These are phyloP conservation scores for Coemansia sp. DNA, from an alignment of 371 early-diverging fungal species.

Conservation along the genomic window DNA sequence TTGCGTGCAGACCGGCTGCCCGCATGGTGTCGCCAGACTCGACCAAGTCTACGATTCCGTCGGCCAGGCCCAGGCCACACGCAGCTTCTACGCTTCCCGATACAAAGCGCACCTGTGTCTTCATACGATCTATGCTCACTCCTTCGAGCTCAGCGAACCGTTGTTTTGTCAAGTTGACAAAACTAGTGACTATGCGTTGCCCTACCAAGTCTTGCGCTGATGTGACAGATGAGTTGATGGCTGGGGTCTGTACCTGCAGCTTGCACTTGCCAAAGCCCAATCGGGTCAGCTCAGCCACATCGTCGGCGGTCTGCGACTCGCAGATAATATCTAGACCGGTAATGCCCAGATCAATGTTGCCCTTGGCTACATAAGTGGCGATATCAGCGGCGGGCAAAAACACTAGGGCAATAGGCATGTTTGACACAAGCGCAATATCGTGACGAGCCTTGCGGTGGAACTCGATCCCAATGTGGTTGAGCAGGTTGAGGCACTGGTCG, in stretches of 20 bases:
- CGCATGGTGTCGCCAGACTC: slow-evolving; percentile 98
- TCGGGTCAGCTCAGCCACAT: no score
- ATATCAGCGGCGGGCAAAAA: no score
- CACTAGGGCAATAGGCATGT: slow-evolving; percentile 52
- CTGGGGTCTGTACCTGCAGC: no score
- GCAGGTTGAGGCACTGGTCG: slow-evolving; percentile 77
- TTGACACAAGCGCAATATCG: slow-evolving; percentile 91
- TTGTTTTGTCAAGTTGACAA: slow-evolving; percentile 65
- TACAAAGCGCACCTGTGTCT: slow-evolving; percentile 70
- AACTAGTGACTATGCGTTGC: slow-evolving; percentile 91
- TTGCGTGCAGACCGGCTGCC: slow-evolving; percentile 91
- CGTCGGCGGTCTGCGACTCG: no score
- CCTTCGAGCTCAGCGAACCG: slow-evolving; percentile 72
- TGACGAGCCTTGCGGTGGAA: slow-evolving; percentile 90
- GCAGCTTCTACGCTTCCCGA: slow-evolving; percentile 95
- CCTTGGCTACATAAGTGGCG: no score
- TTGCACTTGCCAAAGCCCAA: no score
- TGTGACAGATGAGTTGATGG: background rate
- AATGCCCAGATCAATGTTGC: no score
- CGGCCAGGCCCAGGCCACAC: slow-evolving; percentile 93
- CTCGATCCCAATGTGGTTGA: slow-evolving; percentile 87
- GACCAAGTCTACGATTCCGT: slow-evolving; percentile 86
- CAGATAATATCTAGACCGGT: no score
- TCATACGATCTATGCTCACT: slow-evolving; percentile 36
- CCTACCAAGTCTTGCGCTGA: slow-evolving; percentile 68